Base-by-base conservation (phyloP, 2,329 filamentous ascomycete genomes). In the Orbilia ellipsospora region DNA sequence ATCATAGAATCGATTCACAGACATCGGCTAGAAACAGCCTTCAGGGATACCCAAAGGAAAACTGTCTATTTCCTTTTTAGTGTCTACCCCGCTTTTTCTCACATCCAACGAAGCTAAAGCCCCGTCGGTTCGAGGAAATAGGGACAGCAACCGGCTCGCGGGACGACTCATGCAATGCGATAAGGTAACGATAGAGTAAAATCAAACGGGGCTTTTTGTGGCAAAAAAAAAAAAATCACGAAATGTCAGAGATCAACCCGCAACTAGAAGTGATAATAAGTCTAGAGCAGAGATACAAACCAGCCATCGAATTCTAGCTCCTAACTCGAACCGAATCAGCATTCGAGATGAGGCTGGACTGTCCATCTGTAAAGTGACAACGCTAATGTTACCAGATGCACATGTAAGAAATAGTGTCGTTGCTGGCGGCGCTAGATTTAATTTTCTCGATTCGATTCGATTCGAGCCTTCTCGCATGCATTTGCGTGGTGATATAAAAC, bases 101-200 rank as follows among this genome's bases (percentile, higher is more conserved):
- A 40, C 48, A 28, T 61, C 31, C n/a, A 31, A 40, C 31, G 26
- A 59, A 40, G 16, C 50, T 16, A 40, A 73, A 12, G 12, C 36
- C 64, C 72, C 72, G 59, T 56, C 52, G 64, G 52, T 50, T 57
- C 59, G 59, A 74, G 70, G 70, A 57, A 56, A 42, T 28, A 52
- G 52, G 63, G 50, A 57, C 8, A 67, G 42, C 26, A 61, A 61
- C 50, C 69, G 50, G 56, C n/a, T 52, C 31, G 61, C 70, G 70
- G 62, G 63, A 73, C 45, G 52, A 42, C 50, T 51, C 31, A 50
- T 44, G 59, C 55, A n/a, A 48, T 40, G 15, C 44, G 26, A 68
- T 36, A 57, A 42, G 40, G 12, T 51, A 48, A 69, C 55, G 48
- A 68, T 61, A 69, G 50, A 63, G 66, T 70, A 63, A 57, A 48